Evolutionary conservation across 1,139 yeast genomes (phyloP), one percentile per base, ranked within the genome.

Genomic region (Scheffersomyces cryptocercus): DNA sequence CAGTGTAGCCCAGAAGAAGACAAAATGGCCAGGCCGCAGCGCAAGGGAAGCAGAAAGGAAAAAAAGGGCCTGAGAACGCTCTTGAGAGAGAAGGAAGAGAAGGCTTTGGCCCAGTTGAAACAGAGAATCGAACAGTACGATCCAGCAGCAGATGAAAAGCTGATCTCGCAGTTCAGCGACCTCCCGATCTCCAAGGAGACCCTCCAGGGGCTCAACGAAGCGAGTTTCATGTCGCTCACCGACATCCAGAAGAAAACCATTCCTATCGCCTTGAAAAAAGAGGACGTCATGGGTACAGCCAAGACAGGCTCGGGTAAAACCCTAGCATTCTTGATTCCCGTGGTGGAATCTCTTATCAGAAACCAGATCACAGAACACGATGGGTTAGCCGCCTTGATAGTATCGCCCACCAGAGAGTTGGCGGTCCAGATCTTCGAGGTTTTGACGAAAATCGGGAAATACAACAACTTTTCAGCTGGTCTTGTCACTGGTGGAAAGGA

Each of bases 271-370:
- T 70, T 93, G 48, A 82, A 87, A 55, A 95, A 95, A 0, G 76
- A 82, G 38, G 99, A 95, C 67, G 67, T 93, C 8, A 73, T 93
- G 54, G 98, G 91, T 26, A 95, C 97, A 16, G 99, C 99, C 14
- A 83, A 84, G 56, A 93, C 99, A 0, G 99, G 99, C 3, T 89
- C 97, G 1, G 99, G 99, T 39, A 93, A 93, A 63, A 93, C 99
- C 0, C 67, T 93, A 47, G 96, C 98, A 3, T 93, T 93, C 58
- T 71, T 93, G 53, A 77, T 93, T 36, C 99, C 99, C 2, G 79
- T 88, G 4, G 66, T 90, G 15, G 97, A 90, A 59, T 73, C 77
- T 39, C 71, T 91, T 46, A 78, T 82, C 51, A 78, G 87, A 53
- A 83, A 84, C 50, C 79, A 79, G 48, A 90, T 97, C 85, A 85